Evolutionary conservation across 139 green algal genomes (phyloP).

Genomic region (Zygnema cylindricum): DNA sequence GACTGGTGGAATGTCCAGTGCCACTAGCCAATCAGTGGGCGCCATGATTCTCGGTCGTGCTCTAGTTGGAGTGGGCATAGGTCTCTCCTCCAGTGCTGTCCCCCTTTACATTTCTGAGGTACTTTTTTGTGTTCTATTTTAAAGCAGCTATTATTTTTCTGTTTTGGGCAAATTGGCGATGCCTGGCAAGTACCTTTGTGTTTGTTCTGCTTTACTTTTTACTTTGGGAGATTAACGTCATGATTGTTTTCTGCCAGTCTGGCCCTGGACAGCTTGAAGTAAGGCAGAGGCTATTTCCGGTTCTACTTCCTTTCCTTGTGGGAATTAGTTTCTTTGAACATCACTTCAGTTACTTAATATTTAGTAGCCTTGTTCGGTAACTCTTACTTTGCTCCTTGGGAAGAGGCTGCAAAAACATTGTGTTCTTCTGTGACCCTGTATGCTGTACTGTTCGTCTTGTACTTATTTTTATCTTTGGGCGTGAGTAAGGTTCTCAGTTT

Average conservation of each 20-base stretch:
- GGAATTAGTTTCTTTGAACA: too few species aligned
- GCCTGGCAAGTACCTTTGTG: background rate
- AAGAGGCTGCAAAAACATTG: too few species aligned
- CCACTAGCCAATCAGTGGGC: constrained; percentile 5
- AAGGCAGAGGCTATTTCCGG: too few species aligned
- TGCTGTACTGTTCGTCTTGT: too few species aligned
- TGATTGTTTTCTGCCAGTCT: background rate
- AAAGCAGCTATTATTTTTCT: too few species aligned
- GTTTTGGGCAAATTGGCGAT: too few species aligned
- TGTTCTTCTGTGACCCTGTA: too few species aligned
- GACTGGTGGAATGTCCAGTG: constrained; percentile 15
- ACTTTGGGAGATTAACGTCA: background rate
- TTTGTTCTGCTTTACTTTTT: background rate
- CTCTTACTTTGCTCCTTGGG: too few species aligned
- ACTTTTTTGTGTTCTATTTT: background rate
- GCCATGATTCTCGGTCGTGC: constrained; percentile 80
- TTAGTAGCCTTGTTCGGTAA: too few species aligned
- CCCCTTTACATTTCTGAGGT: constrained; percentile 94
- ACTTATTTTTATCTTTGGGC: background rate
- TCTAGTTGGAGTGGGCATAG: constrained; percentile 88
- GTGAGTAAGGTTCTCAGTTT: background rate
- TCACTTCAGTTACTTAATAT: too few species aligned
- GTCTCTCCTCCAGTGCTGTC: constrained; percentile 86
- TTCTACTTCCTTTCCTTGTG: too few species aligned
- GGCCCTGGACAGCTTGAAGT: too few species aligned